A percentile compares a stretch with the other conserved stretches of the same genome.
These are phyloP conservation scores for Peronosclerospora sorghi DNA, from an alignment of 352 stramenopile genomes.

Conservation along the genomic window DNA sequence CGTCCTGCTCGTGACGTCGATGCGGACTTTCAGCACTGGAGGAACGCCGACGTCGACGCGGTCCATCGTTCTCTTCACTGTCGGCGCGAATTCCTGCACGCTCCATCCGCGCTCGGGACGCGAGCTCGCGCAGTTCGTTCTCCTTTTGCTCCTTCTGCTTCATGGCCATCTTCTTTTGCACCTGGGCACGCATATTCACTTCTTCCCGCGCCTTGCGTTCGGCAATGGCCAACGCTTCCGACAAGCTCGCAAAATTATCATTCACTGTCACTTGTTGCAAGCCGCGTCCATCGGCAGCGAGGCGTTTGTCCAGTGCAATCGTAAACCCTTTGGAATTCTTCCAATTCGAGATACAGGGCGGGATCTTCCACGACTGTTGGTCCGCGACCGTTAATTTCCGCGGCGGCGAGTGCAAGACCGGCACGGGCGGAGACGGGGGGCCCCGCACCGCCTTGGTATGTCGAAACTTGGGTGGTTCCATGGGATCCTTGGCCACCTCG, in stretches of 20 bases:
- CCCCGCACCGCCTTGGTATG: conserved; percentile 94
- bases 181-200: conserved; percentile 89
- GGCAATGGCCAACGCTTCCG: conserved; percentile 95
- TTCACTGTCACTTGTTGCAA: conserved; percentile 95
- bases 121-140: conserved; percentile 90
- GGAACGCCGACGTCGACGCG: conserved; percentile 15
- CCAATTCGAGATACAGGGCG: conserved; percentile 98
- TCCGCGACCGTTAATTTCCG: conserved; percentile 89
- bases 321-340: conserved; percentile 99
- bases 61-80: conserved; percentile 9
- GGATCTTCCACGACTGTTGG: conserved; percentile 98
- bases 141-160: conserved; percentile 95
- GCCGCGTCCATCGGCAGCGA: conserved; percentile 94
- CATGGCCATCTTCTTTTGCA: conserved; percentile 81
- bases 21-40: conserved; percentile 10
- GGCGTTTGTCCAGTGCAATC: conserved; percentile 98
- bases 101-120: conserved; percentile 89
- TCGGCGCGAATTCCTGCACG: conserved; percentile 52
- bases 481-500: conserved; percentile 96
- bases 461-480: conserved; percentile 99
- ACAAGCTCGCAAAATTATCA: conserved; percentile 97
- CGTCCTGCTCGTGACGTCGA: conserved; percentile 6
- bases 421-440: conserved; percentile 85
- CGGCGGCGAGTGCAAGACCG: conserved; percentile 87
- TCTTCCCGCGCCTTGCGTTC: conserved; percentile 96